A percentile compares a stretch with the other conserved stretches of the same genome.
These are phyloP conservation scores for Fusarium palustre DNA, from an alignment of 2,329 filamentous ascomycete species.

Conservation along the genomic window DNA sequence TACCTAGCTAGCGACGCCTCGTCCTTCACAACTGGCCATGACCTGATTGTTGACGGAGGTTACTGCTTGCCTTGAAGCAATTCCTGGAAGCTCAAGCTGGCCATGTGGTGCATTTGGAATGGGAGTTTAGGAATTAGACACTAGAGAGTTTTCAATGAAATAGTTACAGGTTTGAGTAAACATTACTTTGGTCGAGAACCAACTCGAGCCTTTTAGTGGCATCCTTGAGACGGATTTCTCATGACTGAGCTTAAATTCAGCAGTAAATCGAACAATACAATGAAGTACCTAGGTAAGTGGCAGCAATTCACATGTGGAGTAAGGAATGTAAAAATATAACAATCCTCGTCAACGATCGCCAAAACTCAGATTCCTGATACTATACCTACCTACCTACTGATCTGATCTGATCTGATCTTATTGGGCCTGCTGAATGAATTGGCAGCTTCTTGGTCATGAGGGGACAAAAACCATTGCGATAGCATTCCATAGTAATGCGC, in stretches of 20 bases:
- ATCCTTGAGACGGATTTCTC: not conserved
- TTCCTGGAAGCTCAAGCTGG: not conserved
- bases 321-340: conserved; percentile 1
- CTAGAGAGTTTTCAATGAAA: not conserved
- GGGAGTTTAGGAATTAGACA: conserved; percentile 9
- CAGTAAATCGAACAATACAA: not conserved
- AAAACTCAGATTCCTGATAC: conserved; percentile 8
- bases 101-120: not conserved
- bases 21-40: conserved; percentile 82
- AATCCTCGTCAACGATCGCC: conserved; percentile 8
- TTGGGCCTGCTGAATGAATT: not conserved
- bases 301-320: conserved; percentile 1
- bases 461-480: not conserved
- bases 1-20: conserved; percentile 85
- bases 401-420: not conserved
- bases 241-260: not conserved
- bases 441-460: not conserved
- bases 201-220: not conserved
- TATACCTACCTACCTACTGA: no score
- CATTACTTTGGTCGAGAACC: not conserved
- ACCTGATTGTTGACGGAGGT: conserved; percentile 81
- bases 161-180: conserved; percentile 5
- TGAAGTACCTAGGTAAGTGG: not conserved
- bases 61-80: conserved; percentile 66
- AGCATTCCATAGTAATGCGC: not conserved